Conservation (phyloP, 768 basidiomycete genomes). For the Kwoniella botswanensis region DNA sequence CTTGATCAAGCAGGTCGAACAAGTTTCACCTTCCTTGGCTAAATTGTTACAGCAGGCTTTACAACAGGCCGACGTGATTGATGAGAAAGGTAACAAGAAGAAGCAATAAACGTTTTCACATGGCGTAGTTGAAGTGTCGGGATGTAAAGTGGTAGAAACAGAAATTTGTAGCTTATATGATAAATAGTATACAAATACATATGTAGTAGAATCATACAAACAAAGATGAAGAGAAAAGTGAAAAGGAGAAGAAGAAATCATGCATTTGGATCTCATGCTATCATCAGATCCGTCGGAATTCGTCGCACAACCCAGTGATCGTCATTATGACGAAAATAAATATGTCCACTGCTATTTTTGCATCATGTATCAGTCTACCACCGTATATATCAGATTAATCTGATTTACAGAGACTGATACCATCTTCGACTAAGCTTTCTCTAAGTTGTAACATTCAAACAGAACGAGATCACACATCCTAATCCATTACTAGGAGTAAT, state of each 20-base stretch:
- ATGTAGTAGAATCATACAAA: neutral
- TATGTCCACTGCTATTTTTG: too few species aligned
- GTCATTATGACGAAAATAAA: too few species aligned
- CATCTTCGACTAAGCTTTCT: too few species aligned
- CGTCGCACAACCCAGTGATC: too few species aligned
- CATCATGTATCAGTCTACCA: too few species aligned
- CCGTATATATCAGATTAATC: too few species aligned
- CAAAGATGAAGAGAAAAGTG: neutral
- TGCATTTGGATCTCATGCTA: conserved; percentile 5
- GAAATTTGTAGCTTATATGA: conserved; percentile 12
- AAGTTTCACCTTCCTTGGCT: conserved; percentile 45
- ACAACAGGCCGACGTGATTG: conserved; percentile 43
- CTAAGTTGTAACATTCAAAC: too few species aligned
- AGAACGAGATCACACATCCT: too few species aligned
- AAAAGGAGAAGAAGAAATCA: conserved; percentile 6
- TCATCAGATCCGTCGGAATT: neutral
- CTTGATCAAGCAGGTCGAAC: conserved; percentile 47
- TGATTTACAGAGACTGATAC: too few species aligned
- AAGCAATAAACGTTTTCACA: conserved; percentile 12
- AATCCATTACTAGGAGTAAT: neutral
- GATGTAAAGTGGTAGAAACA: neutral
- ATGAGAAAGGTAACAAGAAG: conserved; percentile 47
- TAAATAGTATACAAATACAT: neutral
- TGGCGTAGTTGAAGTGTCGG: neutral
- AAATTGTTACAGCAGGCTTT: conserved; percentile 46